These are phyloP conservation scores for Emmonsiellopsis sp. DNA, from an alignment of 2,329 filamentous ascomycete genomes.

Conservation along the genomic window DNA sequence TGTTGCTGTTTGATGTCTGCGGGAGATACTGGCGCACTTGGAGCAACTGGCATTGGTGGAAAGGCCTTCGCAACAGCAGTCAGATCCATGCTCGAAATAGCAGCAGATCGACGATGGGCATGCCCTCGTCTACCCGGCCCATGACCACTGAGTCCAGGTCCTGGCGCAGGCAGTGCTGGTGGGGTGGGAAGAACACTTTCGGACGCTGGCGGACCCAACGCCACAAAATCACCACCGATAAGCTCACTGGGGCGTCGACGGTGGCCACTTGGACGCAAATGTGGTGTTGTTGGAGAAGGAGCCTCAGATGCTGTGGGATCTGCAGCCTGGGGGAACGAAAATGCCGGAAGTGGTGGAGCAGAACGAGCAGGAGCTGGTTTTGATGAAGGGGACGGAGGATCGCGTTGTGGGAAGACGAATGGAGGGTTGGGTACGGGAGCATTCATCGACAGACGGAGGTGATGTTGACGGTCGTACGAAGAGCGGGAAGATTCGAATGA, in stretches of 20 bases:
- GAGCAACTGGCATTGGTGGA: slow-evolving; percentile 38
- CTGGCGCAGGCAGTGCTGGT: slow-evolving; percentile 25
- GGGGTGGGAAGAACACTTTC: slow-evolving; percentile 51
- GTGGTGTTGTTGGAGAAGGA: slow-evolving; percentile 39
- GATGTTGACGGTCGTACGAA: slow-evolving; percentile 14
- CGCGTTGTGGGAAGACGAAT: slow-evolving; percentile 13
- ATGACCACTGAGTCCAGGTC: slow-evolving; percentile 32
- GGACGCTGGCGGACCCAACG: slow-evolving; percentile 56
- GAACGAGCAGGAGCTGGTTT: slow-evolving; percentile 52
- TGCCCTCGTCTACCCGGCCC: slow-evolving; percentile 58
- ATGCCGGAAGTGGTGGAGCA: slow-evolving; percentile 26
- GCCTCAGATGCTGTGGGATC: slow-evolving; percentile 35
- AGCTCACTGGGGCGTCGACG: slow-evolving; percentile 78
- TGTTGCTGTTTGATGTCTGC: slow-evolving; percentile 29
- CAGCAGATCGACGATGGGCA: slow-evolving; percentile 68
- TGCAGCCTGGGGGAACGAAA: slow-evolving; percentile 29
- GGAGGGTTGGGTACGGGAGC: neutral
- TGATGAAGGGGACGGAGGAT: slow-evolving; percentile 31
- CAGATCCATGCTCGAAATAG: slow-evolving; percentile 77
- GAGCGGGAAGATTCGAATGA: slow-evolving; percentile 19
- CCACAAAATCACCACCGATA: slow-evolving; percentile 56
- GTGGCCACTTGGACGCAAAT: slow-evolving; percentile 53
- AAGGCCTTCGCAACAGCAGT: slow-evolving; percentile 43
- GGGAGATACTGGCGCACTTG: slow-evolving; percentile 50
- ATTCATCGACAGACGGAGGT: slow-evolving; percentile 10